phyloP scores from a whole-genome alignment of 306 rosid species.

The Cucurbita moschata region DNA sequence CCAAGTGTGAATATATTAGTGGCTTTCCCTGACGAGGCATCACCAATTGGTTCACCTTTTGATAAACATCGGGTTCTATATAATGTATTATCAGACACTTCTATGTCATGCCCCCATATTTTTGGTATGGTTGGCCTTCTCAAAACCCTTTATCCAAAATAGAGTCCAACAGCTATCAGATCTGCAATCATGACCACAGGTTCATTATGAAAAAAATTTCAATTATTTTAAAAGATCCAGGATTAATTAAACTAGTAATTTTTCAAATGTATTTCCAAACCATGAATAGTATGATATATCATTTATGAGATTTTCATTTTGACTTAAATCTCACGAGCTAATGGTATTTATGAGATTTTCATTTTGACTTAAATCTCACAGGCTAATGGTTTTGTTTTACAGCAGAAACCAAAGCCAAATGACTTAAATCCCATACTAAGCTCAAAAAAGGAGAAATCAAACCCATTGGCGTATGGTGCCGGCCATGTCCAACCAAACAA shows the following conservation, averaged over 20 bases:
- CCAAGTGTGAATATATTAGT: conserved; percentile 40
- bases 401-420: background rate
- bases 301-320: background rate
- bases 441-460: conserved; percentile 5
- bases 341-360: no score
- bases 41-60: conserved; percentile 5
- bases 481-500: conserved; percentile 41
- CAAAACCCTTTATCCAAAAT: conserved; percentile 34
- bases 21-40: conserved; percentile 11
- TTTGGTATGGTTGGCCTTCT: conserved; percentile 39
- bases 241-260: no score
- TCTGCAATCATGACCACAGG: conserved; percentile 68
- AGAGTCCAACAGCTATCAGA: conserved; percentile 54
- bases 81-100: conserved; percentile 24
- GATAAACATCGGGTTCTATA: conserved; percentile 26
- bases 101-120: conserved; percentile 58
- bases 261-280: no score
- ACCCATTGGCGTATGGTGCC: conserved; percentile 40
- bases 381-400: background rate
- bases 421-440: background rate
- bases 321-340: no score
- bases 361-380: background rate
- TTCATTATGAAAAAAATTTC: background rate
- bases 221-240: no score
- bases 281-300: no score